Evolutionary conservation across 228 moss, liverwort and hornwort genomes (phyloP), one percentile per base, ranked within the genome.

Genomic region (Sphagnum magellanicum): DNA sequence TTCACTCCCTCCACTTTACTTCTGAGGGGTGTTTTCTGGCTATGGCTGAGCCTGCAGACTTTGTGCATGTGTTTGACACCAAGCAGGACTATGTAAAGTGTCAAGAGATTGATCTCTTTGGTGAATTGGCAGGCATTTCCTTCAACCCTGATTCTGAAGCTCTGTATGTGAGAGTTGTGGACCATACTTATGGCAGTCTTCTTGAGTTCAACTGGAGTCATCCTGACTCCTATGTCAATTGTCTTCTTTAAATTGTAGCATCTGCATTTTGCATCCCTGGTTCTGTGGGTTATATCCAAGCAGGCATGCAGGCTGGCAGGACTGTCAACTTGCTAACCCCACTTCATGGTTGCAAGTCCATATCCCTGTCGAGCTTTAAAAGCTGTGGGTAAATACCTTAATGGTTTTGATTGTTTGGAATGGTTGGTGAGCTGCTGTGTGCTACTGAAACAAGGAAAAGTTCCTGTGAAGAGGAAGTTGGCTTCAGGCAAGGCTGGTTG

Each of bases 31-130:
- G 90, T 13, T 94, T 91, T 71, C 84, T 94, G 98, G 94, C 92
- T 16, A 94, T 98, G 98, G 94, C 98, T 8, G 98, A 94, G 80
- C 98, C 98, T 68, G 93, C 94, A 57, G 98, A 98, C 72, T 98
- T 98, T 75, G 98, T 98, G 77, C 98, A 98, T 75, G 79, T 98
- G 50, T 98, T 89, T 75, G 94, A 98, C 78, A 90, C 92, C 0
- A 90, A 89, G 72, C 88, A 89, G 75, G 89, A 84, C 53, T 98
- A 90, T 67, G 84, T 75, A 52, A 90, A 84, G 59, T 92, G 87
- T 72, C 98, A 98, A 77, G 94, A 98, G 81, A 90, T 98, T 52
- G 98, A 98, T 65, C 87, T 98, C 13, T 98, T 98, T 70, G 98
- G 98, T 47, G 98, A 98, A 66, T 87, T 98, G 7, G 98, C 98